Evolutionary conservation across 306 rosid species (phyloP), one percentile per base, ranked within the genome.

Genomic region (Quercus berberidifolia): DNA sequence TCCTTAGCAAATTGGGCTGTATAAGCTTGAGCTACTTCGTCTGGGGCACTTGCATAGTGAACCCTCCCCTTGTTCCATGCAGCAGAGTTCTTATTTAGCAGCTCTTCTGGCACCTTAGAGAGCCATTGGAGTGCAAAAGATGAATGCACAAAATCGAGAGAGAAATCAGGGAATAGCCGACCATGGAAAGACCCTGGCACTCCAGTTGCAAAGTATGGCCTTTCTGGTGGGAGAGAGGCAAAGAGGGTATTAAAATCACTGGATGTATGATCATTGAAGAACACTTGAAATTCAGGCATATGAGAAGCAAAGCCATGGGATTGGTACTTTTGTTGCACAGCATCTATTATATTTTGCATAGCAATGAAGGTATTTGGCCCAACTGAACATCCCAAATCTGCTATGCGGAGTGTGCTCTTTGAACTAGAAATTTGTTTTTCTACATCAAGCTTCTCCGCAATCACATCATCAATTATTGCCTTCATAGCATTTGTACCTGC

Each of bases 201-300:
- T 0, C 79, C 82, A 2, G 64, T 75, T 0, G 76, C 82, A 35
- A 78, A 73, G 78, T 65, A 82, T 3, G 33, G 71, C 74, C 80
- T 73, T 1, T 41, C 18, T 0, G 70, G 59, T 3, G 85, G 85
- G 30, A 82, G 62, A 43, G 82, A 54, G 2, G 59, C 14, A 59
- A 82, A 82, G 10, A 77, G 82, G 55, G 82, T 30, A 18, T 82
- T 82, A 78, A 82, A 82, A 73, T 82, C 79, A 11, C 67, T 77
- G 46, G 78, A 33, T 10, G n/a, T 23, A 9, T 54, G 82, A 41
- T 77, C 79, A 43, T 56, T 78, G 52, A 77, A 82, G 65, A 82
- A 77, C 3, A 82, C 73, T 26, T 73, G 82, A 38, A 82, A 77
- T 31, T 82, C 82, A 11, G 57, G 82, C 2, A 6, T 3, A n/a